Evolutionary conservation across 2,329 filamentous ascomycete species (phyloP), one percentile per base, ranked within the genome.

Genomic region (Trichocomaceae sp.): DNA sequence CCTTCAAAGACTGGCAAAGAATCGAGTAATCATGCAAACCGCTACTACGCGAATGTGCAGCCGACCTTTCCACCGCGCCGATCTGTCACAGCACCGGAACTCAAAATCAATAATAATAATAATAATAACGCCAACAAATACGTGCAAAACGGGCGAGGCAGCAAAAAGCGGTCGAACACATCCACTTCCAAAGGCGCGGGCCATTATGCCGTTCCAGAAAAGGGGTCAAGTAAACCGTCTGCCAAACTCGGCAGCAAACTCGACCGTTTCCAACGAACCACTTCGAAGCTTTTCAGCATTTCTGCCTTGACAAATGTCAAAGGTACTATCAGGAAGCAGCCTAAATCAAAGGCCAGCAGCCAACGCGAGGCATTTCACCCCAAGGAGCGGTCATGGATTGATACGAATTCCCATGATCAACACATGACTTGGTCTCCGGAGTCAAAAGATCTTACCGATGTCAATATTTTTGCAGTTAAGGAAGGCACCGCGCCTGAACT

Each of bases 401-500:
- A 60, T 7, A 52, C 55, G 31, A 39, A 59, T 31, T 53, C 51
- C 35, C 51, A 46, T 22, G 56, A 59, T 33, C 58, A 57, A 15
- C 55, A 50, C 33, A 52, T 56, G 54, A 49, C 45, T 44, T 55
- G 45, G 47, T 56, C 33, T 35, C 63, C 26, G 54, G 44, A 31
- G 60, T 60, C 47, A 60, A 62, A 45, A 63, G 58, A 56, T 65
- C 63, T 55, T 63, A 19, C 33, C 26, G 54, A 56, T 13, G 13
- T 22, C 12, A 42, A 49, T 17, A 39, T 22, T 23, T 35, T 51
- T 22, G 50, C 42, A 37, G 19, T 39, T 31, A 48, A 23, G 20
- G 44, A 48, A 22, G 29, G 63, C 69, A 26, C 68, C 68, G 39
- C 45, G 9, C 50, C 56, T 20, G 57, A 64, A 19, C 67, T 19